Conservation (phyloP, 2,329 filamentous ascomycete species). For the Penicillium freii region DNA sequence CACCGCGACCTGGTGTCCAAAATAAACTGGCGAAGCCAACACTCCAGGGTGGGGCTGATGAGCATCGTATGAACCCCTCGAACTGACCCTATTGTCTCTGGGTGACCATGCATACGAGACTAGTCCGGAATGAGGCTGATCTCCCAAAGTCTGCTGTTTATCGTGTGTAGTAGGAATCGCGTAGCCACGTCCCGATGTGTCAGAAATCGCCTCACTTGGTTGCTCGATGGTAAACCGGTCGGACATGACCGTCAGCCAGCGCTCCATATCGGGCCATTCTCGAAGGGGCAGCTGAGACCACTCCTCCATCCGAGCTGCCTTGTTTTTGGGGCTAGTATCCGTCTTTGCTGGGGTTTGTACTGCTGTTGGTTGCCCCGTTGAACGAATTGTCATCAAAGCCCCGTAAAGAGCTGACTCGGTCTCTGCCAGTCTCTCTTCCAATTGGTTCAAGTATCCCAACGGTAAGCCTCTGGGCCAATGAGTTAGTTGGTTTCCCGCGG, state of each 20-base stretch:
- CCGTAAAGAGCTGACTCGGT: constrained; percentile 25
- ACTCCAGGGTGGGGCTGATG: constrained; percentile 2
- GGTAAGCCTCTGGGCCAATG: constrained; percentile 19
- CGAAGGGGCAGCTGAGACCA: constrained; percentile 23
- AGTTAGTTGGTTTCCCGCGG: constrained; percentile 2
- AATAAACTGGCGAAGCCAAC: constrained; percentile 10
- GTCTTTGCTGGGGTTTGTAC: constrained; percentile 8
- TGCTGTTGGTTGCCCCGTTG: constrained; percentile 8
- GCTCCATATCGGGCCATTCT: constrained; percentile 18
- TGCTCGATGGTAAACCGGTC: constrained; percentile 16
- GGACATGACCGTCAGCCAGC: constrained; percentile 17
- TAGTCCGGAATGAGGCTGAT: neutral
- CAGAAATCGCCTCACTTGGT: neutral
- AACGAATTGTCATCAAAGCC: constrained; percentile 17
- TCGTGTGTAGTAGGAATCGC: neutral
- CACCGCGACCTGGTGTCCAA: constrained; percentile 1
- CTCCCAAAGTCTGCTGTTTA: neutral
- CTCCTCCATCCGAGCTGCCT: constrained; percentile 22
- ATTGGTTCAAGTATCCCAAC: constrained; percentile 24
- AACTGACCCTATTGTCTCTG: neutral
- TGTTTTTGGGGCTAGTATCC: constrained; percentile 12
- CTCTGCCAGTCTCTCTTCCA: constrained; percentile 22
- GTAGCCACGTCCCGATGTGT: neutral
- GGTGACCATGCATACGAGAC: constrained; percentile 7
- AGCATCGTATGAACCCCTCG: constrained; percentile 8